phyloP scores from a whole-genome alignment of 345 rosid genomes.

The Rhizophora apiculata region DNA sequence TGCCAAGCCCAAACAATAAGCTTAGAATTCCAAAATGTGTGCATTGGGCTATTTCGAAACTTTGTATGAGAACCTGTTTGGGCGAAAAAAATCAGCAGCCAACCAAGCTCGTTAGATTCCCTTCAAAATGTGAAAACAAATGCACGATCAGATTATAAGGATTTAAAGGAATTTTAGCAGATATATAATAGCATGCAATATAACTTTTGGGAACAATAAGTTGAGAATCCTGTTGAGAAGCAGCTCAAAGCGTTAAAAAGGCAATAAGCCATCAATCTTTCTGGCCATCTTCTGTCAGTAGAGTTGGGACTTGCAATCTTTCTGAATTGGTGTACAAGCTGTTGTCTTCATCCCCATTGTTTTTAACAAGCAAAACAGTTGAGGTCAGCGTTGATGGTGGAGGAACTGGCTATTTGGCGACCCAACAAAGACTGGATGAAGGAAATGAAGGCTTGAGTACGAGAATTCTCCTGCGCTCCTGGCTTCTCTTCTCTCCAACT shows the following conservation, averaged over 20 bases:
- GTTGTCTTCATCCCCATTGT: slow-evolving; percentile 21
- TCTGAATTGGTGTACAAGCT: slow-evolving; percentile 20
- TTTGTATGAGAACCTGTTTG: too few species aligned
- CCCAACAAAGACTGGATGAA: slow-evolving; percentile 48
- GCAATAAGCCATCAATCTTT: slow-evolving; percentile 48
- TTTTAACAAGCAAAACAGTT: not conserved
- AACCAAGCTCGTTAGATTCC: too few species aligned
- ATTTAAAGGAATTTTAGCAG: slow-evolving; percentile 38
- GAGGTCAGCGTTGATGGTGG: slow-evolving; percentile 7
- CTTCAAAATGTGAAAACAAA: too few species aligned
- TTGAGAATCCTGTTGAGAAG: slow-evolving; percentile 41
- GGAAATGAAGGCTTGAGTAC: slow-evolving; percentile 55
- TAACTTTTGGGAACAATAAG: slow-evolving; percentile 31
- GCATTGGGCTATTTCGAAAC: too few species aligned
- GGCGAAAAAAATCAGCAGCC: too few species aligned
- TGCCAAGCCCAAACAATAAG: too few species aligned
- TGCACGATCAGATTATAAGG: too few species aligned
- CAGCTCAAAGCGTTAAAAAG: slow-evolving; percentile 52
- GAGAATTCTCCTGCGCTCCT: slow-evolving; percentile 50
- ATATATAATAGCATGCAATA: slow-evolving; percentile 63
- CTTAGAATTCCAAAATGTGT: too few species aligned
- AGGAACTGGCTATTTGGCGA: slow-evolving; percentile 37
- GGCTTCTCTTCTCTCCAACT: slow-evolving; percentile 57
- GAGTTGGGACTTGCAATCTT: slow-evolving; percentile 2
- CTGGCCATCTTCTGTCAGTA: slow-evolving; percentile 54